Conservation (phyloP, 208 protist species). For the Crithidia mellificae region DNA sequence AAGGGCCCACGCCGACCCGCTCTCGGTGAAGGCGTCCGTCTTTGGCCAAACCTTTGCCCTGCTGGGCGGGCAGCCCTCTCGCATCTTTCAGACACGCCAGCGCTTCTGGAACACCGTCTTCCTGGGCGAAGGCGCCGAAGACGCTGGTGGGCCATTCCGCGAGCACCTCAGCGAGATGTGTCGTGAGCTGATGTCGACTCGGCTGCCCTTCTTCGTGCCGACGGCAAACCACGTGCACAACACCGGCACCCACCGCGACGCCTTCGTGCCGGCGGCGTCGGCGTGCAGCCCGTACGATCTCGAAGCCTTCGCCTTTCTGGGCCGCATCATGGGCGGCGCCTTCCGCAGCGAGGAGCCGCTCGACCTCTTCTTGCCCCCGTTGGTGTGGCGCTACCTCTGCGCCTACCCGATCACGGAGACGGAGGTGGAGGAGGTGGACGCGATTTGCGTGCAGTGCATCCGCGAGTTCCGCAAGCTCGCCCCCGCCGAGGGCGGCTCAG, state of each 20-base stretch:
- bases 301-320: conserved; percentile 89
- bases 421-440: conserved; percentile 81
- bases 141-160: conserved; percentile 92
- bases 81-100: conserved; percentile 84
- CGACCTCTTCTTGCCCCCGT: conserved; percentile 86
- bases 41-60: conserved; percentile 90
- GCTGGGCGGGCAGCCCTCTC: conserved; percentile 63
- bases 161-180: conserved; percentile 94
- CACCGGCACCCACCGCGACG: conserved; percentile 84
- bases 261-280: conserved; percentile 85
- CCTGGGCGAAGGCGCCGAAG: conserved; percentile 92
- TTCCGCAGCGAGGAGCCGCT: conserved; percentile 91
- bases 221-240: conserved; percentile 89
- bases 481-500: not conserved
- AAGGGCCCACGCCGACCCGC: conserved; percentile 41
- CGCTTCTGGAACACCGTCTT: conserved; percentile 91
- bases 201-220: conserved; percentile 89
- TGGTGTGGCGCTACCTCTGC: conserved; percentile 92
- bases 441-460: conserved; percentile 85
- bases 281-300: conserved; percentile 56
- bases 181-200: conserved; percentile 83
- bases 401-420: conserved; percentile 59
- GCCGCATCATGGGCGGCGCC: conserved; percentile 94
- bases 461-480: conserved; percentile 74
- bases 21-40: conserved; percentile 60